Evolutionary conservation across 345 rosid species (phyloP).

Genomic region (Acer saccharum): DNA sequence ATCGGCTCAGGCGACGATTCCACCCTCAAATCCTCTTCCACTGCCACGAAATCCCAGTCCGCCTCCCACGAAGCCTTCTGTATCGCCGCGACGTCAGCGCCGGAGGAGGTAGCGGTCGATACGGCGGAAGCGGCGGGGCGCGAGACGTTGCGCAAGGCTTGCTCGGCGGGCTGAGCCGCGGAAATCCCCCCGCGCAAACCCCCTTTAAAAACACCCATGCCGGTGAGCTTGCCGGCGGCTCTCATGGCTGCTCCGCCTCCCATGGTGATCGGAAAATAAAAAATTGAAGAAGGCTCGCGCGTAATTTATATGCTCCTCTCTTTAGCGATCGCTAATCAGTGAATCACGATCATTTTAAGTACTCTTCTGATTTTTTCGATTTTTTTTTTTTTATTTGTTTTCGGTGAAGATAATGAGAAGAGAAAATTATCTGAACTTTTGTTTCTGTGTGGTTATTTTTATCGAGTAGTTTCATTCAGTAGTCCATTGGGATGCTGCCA

Average conservation of each 20-base stretch:
- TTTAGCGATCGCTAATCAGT: too few species aligned
- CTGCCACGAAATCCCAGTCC: conserved; percentile 61
- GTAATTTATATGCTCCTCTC: too few species aligned
- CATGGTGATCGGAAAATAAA: conserved; percentile 29
- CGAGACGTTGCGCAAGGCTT: conserved; percentile 34
- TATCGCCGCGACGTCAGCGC: conserved; percentile 22
- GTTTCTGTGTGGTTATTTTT: background rate
- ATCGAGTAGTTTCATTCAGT: too few species aligned
- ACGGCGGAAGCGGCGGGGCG: conserved; percentile 38
- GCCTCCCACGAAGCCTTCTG: conserved; percentile 50
- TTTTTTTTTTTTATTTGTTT: too few species aligned
- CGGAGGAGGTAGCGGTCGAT: conserved; percentile 11
- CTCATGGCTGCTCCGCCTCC: conserved; percentile 55
- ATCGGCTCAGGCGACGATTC: conserved; percentile 29
- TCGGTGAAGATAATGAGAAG: too few species aligned
- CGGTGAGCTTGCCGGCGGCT: conserved; percentile 46
- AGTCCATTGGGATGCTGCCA: background rate
- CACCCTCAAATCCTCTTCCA: conserved; percentile 33
- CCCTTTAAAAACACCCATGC: conserved; percentile 51
- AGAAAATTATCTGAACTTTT: background rate
- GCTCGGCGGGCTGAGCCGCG: conserved; percentile 36
- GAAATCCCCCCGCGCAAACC: conserved; percentile 48
- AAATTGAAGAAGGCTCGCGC: too few species aligned
- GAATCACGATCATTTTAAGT: too few species aligned
- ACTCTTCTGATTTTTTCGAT: too few species aligned